Base-by-base conservation (phyloP, 2,329 filamentous ascomycete genomes). In the Venturia asperata region DNA sequence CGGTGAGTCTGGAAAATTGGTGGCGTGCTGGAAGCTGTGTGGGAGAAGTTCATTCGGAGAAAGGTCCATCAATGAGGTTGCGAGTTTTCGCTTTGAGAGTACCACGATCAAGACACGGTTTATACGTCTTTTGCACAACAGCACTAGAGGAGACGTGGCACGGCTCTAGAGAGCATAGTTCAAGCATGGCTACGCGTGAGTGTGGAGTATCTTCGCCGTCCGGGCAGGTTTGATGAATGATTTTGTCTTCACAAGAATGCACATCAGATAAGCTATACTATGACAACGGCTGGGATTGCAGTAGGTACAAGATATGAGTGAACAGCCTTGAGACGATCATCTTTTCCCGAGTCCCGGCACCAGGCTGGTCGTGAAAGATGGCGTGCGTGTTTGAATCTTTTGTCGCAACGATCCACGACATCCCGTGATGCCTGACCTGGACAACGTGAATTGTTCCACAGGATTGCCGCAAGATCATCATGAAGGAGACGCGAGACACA, bases 341-440 rank as follows among this genome's bases (percentile, higher is more conserved):
- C 30, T n/a, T 58, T n/a, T 37, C 30, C 30, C 17, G 27, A 58
- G 15, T 58, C 30, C 52, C 52, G 19, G 17, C 11, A 58, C 49
- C 24, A 55, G 49, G 24, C 49, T 55, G 49, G 52, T 37, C n/a
- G 52, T 56, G 27, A n/a, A 37, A 37, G 37, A 56, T 37, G 52
- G 30, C 2, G n/a, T 37, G 30, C 19, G 17, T 58, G 52, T 58
- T n/a, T 58, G 52, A 58, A 58, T 58, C 27, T n/a, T 34, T 37
- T 58, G 27, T 58, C 52, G 30, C 52, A 58, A 58, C 30, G 52
- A 58, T 58, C 15, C 52, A 58, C 52, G 37, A 15, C 52, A 58
- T 58, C 52, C 30, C 30, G 52, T 19, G 27, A 37, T 37, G 27
- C 52, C 30, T 58, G 30, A 37, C 52, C 52, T 58, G 52, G 52